phyloP scores from a whole-genome alignment of 2,329 filamentous ascomycete genomes.

The Xylaria sp. region DNA sequence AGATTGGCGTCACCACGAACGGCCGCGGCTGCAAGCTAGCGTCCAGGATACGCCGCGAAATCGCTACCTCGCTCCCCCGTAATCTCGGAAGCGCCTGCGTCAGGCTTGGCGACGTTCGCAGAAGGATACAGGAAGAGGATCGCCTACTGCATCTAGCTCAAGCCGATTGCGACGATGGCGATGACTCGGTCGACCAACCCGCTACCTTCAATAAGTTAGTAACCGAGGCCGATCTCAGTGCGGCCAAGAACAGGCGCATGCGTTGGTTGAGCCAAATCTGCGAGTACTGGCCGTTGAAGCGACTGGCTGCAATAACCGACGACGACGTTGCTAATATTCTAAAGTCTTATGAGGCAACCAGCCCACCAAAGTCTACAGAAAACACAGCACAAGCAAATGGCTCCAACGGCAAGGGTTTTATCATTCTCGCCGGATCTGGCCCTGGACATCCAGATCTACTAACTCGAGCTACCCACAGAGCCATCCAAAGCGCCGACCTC shows the following conservation, averaged over 20 bases:
- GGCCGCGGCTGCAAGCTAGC: slow-evolving; percentile 94
- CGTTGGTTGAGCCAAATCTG: slow-evolving; percentile 96
- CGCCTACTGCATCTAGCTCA: slow-evolving; percentile 52
- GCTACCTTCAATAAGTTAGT: slow-evolving; percentile 87
- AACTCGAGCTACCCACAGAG: slow-evolving; percentile 82
- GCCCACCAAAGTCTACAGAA: slow-evolving; percentile 33
- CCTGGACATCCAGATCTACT: slow-evolving; percentile 93
- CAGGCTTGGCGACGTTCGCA: slow-evolving; percentile 77
- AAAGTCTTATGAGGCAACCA: slow-evolving; percentile 68
- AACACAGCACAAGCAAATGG: slow-evolving; percentile 30
- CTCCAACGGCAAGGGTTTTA: slow-evolving; percentile 64
- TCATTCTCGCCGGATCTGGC: slow-evolving; percentile 90
- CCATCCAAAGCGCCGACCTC: slow-evolving; percentile 79
- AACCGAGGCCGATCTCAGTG: slow-evolving; percentile 75
- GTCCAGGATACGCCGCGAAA: slow-evolving; percentile 86
- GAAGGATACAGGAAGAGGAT: slow-evolving; percentile 79
- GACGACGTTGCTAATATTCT: slow-evolving; percentile 81
- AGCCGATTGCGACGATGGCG: slow-evolving; percentile 54
- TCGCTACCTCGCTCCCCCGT: slow-evolving; percentile 80
- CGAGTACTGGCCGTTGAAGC: slow-evolving; percentile 95
- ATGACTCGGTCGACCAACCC: slow-evolving; percentile 77
- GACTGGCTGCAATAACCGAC: slow-evolving; percentile 82
- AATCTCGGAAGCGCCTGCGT: slow-evolving; percentile 81
- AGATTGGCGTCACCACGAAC: slow-evolving; percentile 95
- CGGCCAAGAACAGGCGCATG: slow-evolving; percentile 81